A percentile compares a stretch with the other conserved stretches of the same genome.
phyloP scores from a whole-genome alignment of 2,329 filamentous ascomycete species.

The Sclerotinia subarctica region DNA sequence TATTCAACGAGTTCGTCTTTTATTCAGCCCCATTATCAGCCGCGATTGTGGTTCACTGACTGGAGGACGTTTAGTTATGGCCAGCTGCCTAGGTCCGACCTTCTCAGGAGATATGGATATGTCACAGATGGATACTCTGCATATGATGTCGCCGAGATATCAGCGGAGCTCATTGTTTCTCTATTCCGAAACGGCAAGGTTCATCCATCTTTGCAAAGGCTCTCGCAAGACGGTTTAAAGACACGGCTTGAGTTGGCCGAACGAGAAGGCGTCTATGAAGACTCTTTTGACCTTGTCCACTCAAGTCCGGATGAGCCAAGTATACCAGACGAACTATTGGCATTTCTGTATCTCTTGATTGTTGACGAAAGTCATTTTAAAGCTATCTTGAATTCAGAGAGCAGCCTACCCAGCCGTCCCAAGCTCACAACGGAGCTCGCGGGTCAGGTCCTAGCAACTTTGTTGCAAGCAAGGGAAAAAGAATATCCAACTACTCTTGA shows the following conservation, averaged over 20 bases:
- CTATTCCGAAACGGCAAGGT: slow-evolving; percentile 23
- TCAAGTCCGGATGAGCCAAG: slow-evolving; percentile 30
- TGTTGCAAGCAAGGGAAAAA: slow-evolving; percentile 42
- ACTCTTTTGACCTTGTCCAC: slow-evolving; percentile 55
- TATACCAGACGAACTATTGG: slow-evolving; percentile 39
- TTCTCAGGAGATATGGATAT: slow-evolving; percentile 66
- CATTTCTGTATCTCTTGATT: slow-evolving; percentile 46
- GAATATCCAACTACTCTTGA: slow-evolving; percentile 55
- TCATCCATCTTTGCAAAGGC: slow-evolving; percentile 27
- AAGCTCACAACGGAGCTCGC: slow-evolving; percentile 43
- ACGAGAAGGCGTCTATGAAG: slow-evolving; percentile 56
- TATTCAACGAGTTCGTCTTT: slow-evolving; percentile 56
- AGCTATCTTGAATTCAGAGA: slow-evolving; percentile 40
- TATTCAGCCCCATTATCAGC: background rate
- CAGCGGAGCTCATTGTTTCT: slow-evolving; percentile 47
- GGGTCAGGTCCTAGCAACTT: slow-evolving; percentile 41
- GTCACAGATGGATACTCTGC: slow-evolving; percentile 60
- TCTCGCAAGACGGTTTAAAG: slow-evolving; percentile 32
- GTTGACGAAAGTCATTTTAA: slow-evolving; percentile 42
- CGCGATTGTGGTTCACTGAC: slow-evolving; percentile 1
- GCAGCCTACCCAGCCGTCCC: slow-evolving; percentile 39
- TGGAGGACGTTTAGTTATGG: slow-evolving; percentile 48
- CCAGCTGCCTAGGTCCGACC: slow-evolving; percentile 61
- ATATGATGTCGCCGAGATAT: slow-evolving; percentile 65
- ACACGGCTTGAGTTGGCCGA: slow-evolving; percentile 45